Evolutionary conservation across 805 yeast species (phyloP).

Genomic region (Starmerella geochares): DNA sequence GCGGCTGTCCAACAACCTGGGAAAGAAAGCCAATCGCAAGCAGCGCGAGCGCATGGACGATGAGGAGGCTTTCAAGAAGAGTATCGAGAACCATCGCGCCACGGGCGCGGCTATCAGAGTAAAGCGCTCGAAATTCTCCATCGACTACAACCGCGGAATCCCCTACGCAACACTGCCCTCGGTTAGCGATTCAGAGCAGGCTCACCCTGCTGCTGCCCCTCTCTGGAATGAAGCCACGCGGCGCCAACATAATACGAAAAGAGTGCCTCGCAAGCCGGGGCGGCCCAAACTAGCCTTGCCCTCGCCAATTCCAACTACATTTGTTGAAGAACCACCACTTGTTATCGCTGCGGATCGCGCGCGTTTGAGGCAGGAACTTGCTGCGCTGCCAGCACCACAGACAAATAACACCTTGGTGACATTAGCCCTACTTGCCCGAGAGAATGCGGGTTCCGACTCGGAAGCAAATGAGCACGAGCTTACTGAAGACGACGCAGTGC

Average conservation of each 20-base stretch:
- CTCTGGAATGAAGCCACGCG: background rate
- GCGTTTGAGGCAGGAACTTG: background rate
- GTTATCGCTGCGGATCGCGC: background rate
- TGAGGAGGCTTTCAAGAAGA: constrained; percentile 43
- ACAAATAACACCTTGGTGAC: background rate
- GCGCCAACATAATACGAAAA: no score
- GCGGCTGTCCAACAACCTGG: constrained; percentile 81
- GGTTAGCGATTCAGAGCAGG: background rate
- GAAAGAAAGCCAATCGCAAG: constrained; percentile 86
- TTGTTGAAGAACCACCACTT: background rate
- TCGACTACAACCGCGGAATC: background rate
- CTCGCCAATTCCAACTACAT: background rate
- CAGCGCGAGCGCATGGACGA: constrained; percentile 73
- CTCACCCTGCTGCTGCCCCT: background rate
- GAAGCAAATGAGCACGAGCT: background rate
- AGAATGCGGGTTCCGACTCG: background rate
- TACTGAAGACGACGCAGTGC: background rate
- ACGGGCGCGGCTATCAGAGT: constrained; percentile 1
- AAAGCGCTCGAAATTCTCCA: background rate
- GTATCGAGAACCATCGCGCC: constrained; percentile 5
- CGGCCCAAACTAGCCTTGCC: constrained; percentile 8
- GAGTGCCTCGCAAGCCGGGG: constrained; percentile 6
- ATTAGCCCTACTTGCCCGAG: background rate
- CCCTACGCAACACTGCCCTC: background rate
- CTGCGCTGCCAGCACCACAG: background rate